phyloP scores from a whole-genome alignment of 2,329 filamentous ascomycete genomes.

The Hypoxylon sp. region DNA sequence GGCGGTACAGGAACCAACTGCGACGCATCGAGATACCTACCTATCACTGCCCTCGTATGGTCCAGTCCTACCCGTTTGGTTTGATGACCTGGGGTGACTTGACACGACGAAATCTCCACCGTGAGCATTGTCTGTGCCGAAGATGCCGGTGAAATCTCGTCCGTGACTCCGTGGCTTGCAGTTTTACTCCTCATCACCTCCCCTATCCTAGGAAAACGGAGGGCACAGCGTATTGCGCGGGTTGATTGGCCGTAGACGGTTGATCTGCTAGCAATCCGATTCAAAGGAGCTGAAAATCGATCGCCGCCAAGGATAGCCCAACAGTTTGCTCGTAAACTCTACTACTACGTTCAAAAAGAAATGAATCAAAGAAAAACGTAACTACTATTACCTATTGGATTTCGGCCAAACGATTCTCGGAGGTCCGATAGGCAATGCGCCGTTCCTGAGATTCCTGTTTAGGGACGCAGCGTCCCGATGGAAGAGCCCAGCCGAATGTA shows the following conservation, averaged over 20 bases:
- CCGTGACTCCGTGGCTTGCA: slow-evolving; percentile 44
- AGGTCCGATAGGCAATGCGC: slow-evolving; percentile 33
- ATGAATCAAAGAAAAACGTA: slow-evolving; percentile 24
- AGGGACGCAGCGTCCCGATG: slow-evolving; percentile 30
- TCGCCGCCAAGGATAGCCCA: slow-evolving; percentile 26
- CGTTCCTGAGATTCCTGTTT: slow-evolving; percentile 31
- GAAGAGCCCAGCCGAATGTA: slow-evolving; percentile 19
- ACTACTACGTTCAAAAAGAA: slow-evolving; percentile 18
- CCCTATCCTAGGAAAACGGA: slow-evolving; percentile 35
- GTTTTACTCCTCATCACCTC: slow-evolving; percentile 36
- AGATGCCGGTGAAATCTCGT: slow-evolving; percentile 45
- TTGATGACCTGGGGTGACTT: slow-evolving; percentile 29
- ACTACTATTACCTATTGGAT: slow-evolving; percentile 22
- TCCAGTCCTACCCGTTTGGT: slow-evolving; percentile 25
- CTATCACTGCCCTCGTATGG: slow-evolving; percentile 16
- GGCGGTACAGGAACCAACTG: slow-evolving; percentile 18
- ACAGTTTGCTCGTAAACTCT: slow-evolving; percentile 15
- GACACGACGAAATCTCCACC: slow-evolving; percentile 39
- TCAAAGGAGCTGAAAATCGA: slow-evolving; percentile 40
- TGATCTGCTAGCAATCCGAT: slow-evolving; percentile 33
- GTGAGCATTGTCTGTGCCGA: slow-evolving; percentile 40
- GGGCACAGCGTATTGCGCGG: slow-evolving; percentile 23
- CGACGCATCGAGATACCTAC: slow-evolving; percentile 38
- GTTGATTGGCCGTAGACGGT: slow-evolving; percentile 38
- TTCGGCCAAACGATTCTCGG: slow-evolving; percentile 30